Evolutionary conservation across 2,329 filamentous ascomycete species (phyloP).

Genomic region (Colletotrichum karsti): DNA sequence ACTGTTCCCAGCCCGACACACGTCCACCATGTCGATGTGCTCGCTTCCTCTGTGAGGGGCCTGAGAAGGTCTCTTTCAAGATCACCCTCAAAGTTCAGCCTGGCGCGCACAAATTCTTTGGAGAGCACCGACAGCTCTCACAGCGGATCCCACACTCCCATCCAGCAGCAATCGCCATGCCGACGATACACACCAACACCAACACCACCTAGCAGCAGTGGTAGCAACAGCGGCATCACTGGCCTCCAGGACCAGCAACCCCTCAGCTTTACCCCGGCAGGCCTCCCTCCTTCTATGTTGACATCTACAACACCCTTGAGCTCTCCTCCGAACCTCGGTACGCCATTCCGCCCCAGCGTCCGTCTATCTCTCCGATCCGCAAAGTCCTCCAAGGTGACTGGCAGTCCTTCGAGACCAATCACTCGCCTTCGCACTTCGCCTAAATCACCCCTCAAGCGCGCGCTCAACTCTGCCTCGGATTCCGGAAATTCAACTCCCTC

Average conservation of each 20-base stretch:
- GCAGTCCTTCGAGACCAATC: slow-evolving; percentile 61
- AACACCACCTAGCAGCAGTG: slow-evolving; percentile 32
- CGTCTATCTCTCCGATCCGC: slow-evolving; percentile 73
- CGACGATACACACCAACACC: slow-evolving; percentile 43
- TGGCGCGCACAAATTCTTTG: slow-evolving; percentile 59
- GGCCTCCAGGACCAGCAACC: slow-evolving; percentile 40
- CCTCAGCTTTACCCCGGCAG: slow-evolving; percentile 36
- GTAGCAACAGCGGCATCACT: slow-evolving; percentile 40
- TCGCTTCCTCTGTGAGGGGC: slow-evolving; percentile 80
- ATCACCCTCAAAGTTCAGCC: slow-evolving; percentile 89
- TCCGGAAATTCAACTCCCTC: slow-evolving; percentile 67
- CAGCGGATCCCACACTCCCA: slow-evolving; percentile 28
- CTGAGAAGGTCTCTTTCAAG: slow-evolving; percentile 88
- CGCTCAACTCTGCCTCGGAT: slow-evolving; percentile 75
- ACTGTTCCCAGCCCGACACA: slow-evolving; percentile 89
- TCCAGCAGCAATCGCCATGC: slow-evolving; percentile 51
- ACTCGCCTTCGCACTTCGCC: slow-evolving; percentile 76
- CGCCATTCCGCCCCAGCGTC: slow-evolving; percentile 72
- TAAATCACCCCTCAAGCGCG: slow-evolving; percentile 83
- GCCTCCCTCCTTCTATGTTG: slow-evolving; percentile 33
- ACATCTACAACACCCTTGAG: slow-evolving; percentile 40
- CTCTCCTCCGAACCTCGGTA: slow-evolving; percentile 58
- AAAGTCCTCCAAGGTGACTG: slow-evolving; percentile 65
- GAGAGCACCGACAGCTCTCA: slow-evolving; percentile 57
- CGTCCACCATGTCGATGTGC: slow-evolving; percentile 81